Percentiles rank a stretch among this genome's conserved stretches.
Conservation (phyloP, 2,329 filamentous ascomycete species). For the Colletotrichum noveboracense region DNA sequence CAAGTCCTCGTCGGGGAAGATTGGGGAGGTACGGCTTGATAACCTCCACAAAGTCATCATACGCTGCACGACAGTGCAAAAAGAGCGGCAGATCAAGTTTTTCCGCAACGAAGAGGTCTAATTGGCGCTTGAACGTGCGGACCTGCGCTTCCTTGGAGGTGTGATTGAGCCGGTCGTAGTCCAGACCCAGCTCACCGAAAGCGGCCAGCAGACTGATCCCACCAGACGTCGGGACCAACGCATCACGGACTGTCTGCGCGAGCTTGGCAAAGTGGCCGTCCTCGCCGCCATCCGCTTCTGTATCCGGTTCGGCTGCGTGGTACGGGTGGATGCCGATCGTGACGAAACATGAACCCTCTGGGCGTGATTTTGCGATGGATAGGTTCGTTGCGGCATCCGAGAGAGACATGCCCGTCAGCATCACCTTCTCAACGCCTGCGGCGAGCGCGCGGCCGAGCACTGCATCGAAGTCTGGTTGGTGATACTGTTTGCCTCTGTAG, state of each 20-base stretch:
- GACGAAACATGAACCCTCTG: constrained; percentile 38
- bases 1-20: constrained; percentile 40
- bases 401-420: constrained; percentile 43
- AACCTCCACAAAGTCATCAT: constrained; percentile 45
- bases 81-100: constrained; percentile 41
- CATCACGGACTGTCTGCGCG: constrained; percentile 25
- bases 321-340: constrained; percentile 58
- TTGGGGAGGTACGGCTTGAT: constrained; percentile 41
- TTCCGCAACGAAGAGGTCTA: constrained; percentile 40
- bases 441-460: constrained; percentile 45
- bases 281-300: constrained; percentile 24
- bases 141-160: constrained; percentile 46
- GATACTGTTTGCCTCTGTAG: constrained; percentile 54
- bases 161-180: constrained; percentile 51
- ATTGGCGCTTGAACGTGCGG: constrained; percentile 43
- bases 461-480: constrained; percentile 46
- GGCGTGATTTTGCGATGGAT: constrained; percentile 31
- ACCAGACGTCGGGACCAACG: constrained; percentile 13
- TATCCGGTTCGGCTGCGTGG: constrained; percentile 49
- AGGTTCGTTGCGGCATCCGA: constrained; percentile 32
- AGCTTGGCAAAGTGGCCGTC: constrained; percentile 29
- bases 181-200: constrained; percentile 55
- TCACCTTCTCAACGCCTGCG: constrained; percentile 47
- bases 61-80: constrained; percentile 45
- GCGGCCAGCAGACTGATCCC: constrained; percentile 39